Evolutionary conservation across 345 rosid genomes (phyloP).

Genomic region (Rhizophora apiculata): DNA sequence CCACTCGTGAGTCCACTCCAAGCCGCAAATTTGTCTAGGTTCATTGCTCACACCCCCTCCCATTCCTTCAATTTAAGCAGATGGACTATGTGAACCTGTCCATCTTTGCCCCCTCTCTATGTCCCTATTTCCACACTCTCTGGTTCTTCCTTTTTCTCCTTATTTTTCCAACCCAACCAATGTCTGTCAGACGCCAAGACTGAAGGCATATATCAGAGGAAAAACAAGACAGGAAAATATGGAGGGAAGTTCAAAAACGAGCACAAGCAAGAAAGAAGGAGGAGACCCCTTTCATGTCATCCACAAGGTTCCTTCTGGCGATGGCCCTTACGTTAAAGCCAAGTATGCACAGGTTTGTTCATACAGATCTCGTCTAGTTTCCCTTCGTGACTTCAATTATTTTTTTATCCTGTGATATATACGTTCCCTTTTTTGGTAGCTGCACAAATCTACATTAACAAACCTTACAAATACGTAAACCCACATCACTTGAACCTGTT

Average conservation of each 20-base stretch:
- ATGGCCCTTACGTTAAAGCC: slow-evolving; percentile 79
- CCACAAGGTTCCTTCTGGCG: slow-evolving; percentile 81
- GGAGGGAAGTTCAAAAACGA: slow-evolving; percentile 3
- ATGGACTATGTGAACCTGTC: background rate
- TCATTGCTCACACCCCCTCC: background rate
- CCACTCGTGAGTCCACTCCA: too few species aligned
- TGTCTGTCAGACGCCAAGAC: background rate
- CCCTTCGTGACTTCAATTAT: too few species aligned
- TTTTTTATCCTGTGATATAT: too few species aligned
- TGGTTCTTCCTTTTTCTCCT: background rate
- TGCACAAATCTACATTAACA: too few species aligned
- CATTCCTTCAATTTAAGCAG: background rate
- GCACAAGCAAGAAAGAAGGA: slow-evolving; percentile 8
- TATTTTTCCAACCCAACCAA: too few species aligned
- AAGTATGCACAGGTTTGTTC: slow-evolving; percentile 75
- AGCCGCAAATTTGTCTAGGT: background rate
- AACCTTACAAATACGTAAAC: too few species aligned
- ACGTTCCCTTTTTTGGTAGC: too few species aligned
- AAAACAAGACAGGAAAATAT: background rate
- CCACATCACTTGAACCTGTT: too few species aligned
- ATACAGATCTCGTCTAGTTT: background rate
- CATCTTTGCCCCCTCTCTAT: background rate
- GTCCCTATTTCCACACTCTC: background rate
- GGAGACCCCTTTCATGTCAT: slow-evolving; percentile 46
- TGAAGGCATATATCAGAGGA: too few species aligned